These are phyloP conservation scores for Aspergillus sclerotiicarbonarius DNA, from an alignment of 495 filamentous ascomycete genomes.

Conservation along the genomic window DNA sequence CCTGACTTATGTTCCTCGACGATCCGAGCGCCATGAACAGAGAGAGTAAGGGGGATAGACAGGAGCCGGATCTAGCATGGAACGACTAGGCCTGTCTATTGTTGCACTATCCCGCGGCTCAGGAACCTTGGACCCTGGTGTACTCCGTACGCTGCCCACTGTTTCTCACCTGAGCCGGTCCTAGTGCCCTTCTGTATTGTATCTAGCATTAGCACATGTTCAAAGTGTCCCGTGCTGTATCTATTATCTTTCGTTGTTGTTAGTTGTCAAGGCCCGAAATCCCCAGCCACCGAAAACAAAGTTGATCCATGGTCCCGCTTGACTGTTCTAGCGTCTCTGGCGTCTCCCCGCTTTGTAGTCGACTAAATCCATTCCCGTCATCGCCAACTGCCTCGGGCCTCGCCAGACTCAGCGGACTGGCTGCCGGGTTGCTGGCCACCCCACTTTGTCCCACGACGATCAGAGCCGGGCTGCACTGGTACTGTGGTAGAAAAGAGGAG, in stretches of 20 bases:
- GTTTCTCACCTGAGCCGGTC: conserved; percentile 1
- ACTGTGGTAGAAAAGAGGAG: neutral
- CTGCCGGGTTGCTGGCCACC: conserved; percentile 1
- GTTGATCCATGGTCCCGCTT: conserved; percentile 9
- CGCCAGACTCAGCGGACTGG: neutral
- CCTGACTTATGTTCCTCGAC: neutral
- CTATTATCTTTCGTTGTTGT: neutral
- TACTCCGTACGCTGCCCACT: neutral
- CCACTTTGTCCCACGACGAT: conserved; percentile 12
- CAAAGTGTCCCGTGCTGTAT: neutral
- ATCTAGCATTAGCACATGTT: conserved; percentile 15
- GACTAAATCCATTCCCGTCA: conserved; percentile 1
- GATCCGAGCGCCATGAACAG: conserved; percentile 3
- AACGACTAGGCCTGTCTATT: neutral
- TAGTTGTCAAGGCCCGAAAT: neutral
- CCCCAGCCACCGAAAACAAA: conserved; percentile 9
- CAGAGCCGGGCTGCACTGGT: conserved; percentile 2
- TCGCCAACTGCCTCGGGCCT: conserved; percentile 12
- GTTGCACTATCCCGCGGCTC: neutral
- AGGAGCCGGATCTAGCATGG: conserved; percentile 1
- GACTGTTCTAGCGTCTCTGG: neutral
- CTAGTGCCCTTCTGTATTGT: conserved; percentile 19
- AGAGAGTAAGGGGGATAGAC: neutral
- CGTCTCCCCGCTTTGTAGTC: conserved; percentile 6
- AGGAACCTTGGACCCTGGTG: conserved; percentile 3